phyloP scores from a whole-genome alignment of 129 eudicot genomes.

The Helichrysum umbraculigerum region DNA sequence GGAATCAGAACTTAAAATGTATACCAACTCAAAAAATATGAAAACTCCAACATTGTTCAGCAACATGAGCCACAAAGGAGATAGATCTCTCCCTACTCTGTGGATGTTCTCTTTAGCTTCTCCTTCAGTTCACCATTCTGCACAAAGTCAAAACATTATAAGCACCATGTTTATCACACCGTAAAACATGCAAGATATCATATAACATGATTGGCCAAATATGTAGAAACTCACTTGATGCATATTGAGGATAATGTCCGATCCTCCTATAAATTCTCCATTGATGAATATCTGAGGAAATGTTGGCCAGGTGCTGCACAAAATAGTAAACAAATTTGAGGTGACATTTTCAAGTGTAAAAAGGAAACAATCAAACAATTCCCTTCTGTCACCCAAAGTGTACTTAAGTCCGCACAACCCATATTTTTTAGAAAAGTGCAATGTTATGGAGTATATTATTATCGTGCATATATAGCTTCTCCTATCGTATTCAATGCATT shows the following conservation, averaged over 20 bases:
- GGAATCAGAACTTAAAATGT: background rate
- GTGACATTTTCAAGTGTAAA: background rate
- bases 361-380: background rate
- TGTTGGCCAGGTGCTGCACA: constrained; percentile 93
- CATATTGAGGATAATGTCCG: constrained; percentile 90
- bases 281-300: constrained; percentile 96
- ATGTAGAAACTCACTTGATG: constrained; percentile 58
- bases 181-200: background rate
- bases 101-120: constrained; percentile 47
- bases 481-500: background rate
- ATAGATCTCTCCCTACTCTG: constrained; percentile 19
- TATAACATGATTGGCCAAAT: background rate
- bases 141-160: background rate
- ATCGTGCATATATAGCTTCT: background rate
- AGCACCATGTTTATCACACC: background rate
- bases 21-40: constrained; percentile 14
- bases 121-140: constrained; percentile 88
- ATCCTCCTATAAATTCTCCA: constrained; percentile 97
- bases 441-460: background rate
- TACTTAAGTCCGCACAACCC: background rate
- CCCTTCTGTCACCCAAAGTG: background rate
- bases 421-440: background rate
- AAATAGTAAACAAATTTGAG: background rate
- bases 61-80: background rate
- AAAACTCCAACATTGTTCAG: background rate